Percentiles rank a stretch among this genome's conserved stretches.
Evolutionary conservation across 257 asterid genomes (phyloP).

Genomic region (Salvia splendens): DNA sequence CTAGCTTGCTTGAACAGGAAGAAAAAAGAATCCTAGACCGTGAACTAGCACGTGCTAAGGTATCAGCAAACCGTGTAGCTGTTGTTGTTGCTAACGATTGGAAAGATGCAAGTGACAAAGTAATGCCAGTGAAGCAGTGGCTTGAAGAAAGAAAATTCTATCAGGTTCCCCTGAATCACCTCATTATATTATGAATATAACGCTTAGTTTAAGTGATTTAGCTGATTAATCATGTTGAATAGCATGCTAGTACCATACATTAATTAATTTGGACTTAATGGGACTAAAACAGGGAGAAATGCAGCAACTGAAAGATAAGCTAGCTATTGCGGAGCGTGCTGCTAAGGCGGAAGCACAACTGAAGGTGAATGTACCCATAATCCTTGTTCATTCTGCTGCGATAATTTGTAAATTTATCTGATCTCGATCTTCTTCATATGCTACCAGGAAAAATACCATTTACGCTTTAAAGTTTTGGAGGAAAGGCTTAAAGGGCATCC

Average conservation of each 20-base stretch:
- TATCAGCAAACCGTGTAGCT: slow-evolving; percentile 93
- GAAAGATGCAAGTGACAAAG: slow-evolving; percentile 95
- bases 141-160: slow-evolving; percentile 90
- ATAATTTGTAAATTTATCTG: slow-evolving; percentile 20
- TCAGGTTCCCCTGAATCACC: slow-evolving; percentile 56
- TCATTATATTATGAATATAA: slow-evolving; percentile 3
- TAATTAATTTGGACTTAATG: slow-evolving; percentile 21
- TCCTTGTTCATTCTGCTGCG: slow-evolving; percentile 21
- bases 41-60: slow-evolving; percentile 92
- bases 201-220: not conserved
- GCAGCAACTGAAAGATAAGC: slow-evolving; percentile 79
- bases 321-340: slow-evolving; percentile 78
- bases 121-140: slow-evolving; percentile 98
- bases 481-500: slow-evolving; percentile 65
- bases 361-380: slow-evolving; percentile 52
- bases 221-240: slow-evolving; percentile 20
- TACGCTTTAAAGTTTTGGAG: slow-evolving; percentile 88
- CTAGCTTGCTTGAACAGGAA: slow-evolving; percentile 58
- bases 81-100: slow-evolving; percentile 95
- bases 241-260: not conserved
- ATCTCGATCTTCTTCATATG: slow-evolving; percentile 23
- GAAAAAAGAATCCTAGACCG: slow-evolving; percentile 85
- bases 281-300: slow-evolving; percentile 58
- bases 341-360: slow-evolving; percentile 81
- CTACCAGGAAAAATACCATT: slow-evolving; percentile 76